Evolutionary conservation across 768 basidiomycete species (phyloP).

Genomic region (Sutorius australiensis): DNA sequence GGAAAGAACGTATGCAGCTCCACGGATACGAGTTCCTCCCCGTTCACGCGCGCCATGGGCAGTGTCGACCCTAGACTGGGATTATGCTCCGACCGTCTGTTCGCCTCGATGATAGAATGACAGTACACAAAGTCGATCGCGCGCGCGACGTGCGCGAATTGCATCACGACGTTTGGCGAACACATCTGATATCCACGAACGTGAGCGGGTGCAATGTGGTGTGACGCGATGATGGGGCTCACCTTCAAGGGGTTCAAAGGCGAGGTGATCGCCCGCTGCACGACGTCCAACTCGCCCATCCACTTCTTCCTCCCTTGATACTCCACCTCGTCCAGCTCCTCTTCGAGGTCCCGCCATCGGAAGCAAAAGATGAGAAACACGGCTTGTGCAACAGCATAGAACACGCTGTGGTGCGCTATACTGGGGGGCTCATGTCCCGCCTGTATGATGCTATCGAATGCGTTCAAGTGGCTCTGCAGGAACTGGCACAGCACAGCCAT

Average conservation of each 20-base stretch:
- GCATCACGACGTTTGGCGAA: constrained; percentile 83
- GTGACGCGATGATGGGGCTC: not conserved
- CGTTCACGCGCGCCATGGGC: constrained; percentile 20
- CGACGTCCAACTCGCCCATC: constrained; percentile 74
- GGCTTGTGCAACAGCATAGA: constrained; percentile 90
- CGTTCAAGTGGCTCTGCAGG: constrained; percentile 71
- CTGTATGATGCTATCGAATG: constrained; percentile 50
- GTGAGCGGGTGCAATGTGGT: not conserved
- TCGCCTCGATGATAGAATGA: constrained; percentile 88
- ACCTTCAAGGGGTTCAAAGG: constrained; percentile 83
- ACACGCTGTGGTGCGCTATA: constrained; percentile 58
- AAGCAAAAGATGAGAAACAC: constrained; percentile 98
- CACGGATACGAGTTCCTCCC: constrained; percentile 42
- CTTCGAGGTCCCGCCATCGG: constrained; percentile 84
- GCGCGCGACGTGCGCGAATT: constrained; percentile 92
- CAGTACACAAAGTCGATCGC: constrained; percentile 91
- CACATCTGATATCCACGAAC: constrained; percentile 61
- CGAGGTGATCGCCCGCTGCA: constrained; percentile 78
- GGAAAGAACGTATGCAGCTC: constrained; percentile 96
- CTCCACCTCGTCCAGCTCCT: constrained; percentile 54
- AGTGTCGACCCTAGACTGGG: constrained; percentile 23
- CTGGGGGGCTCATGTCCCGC: constrained; percentile 32
- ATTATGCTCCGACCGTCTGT: constrained; percentile 62
- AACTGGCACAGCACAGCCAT: constrained; percentile 85
- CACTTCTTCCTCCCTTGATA: constrained; percentile 61